These are phyloP conservation scores for Pichia sp. DNA, from an alignment of 1,139 yeast species.

Conservation along the genomic window DNA sequence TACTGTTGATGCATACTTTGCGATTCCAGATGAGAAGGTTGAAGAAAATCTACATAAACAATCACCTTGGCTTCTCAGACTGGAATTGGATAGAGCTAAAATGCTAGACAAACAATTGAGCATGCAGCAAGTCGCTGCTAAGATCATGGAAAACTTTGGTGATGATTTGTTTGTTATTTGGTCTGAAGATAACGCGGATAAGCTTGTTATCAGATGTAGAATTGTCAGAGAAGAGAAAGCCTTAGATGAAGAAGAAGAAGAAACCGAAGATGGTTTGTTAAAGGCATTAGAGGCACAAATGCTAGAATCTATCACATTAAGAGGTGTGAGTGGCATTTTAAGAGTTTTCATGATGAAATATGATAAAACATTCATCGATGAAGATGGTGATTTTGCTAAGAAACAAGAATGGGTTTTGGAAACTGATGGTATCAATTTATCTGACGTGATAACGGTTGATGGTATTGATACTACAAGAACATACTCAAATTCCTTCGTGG, in stretches of 20 bases:
- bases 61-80: conserved; percentile 95
- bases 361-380: conserved; percentile 73
- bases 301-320: conserved; percentile 88
- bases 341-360: conserved; percentile 95
- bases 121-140: conserved; percentile 97
- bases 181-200: conserved; percentile 99
- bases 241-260: conserved; percentile 87
- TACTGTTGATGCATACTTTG: conserved; percentile 94
- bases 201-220: conserved; percentile 95
- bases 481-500: conserved; percentile 94
- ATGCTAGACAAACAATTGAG: conserved; percentile 97
- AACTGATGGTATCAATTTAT: conserved; percentile 95
- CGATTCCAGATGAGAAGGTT: conserved; percentile 96
- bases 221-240: conserved; percentile 95
- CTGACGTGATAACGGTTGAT: conserved; percentile 91
- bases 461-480: conserved; percentile 91
- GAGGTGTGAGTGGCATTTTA: conserved; percentile 94
- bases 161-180: conserved; percentile 95
- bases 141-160: conserved; percentile 87
- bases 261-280: conserved; percentile 95
- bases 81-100: conserved; percentile 96
- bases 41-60: conserved; percentile 91
- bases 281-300: conserved; percentile 94
- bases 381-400: conserved; percentile 79
- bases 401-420: conserved; percentile 97